phyloP scores from a whole-genome alignment of 169 alveolate genomes.

The Nephromyces sp. region DNA sequence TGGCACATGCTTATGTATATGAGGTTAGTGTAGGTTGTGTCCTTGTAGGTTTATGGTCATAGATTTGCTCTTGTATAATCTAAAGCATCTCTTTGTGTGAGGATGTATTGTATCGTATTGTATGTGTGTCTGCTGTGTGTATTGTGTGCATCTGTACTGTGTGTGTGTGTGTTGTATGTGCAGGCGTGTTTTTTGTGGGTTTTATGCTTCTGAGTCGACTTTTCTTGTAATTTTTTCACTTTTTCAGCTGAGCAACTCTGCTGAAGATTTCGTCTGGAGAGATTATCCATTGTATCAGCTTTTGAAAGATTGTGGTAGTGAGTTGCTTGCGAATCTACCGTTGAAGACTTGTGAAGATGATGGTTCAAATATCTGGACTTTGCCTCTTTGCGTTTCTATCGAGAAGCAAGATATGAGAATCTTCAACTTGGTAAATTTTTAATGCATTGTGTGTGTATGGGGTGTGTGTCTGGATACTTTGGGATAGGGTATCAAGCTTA shows the following conservation, averaged over 20 bases:
- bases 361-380: constrained; percentile 63
- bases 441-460: neutral
- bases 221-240: neutral
- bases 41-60: too few species aligned
- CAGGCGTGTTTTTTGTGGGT: neutral
- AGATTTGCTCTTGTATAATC: too few species aligned
- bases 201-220: neutral
- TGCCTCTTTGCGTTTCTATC: constrained; percentile 69
- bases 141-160: too few species aligned
- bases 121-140: too few species aligned
- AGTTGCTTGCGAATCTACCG: constrained; percentile 67
- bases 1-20: too few species aligned
- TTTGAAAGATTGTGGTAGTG: constrained; percentile 62
- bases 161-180: too few species aligned
- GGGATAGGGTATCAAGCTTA: too few species aligned
- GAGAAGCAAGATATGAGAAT: constrained; percentile 52
- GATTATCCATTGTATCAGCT: constrained; percentile 46
- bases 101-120: too few species aligned
- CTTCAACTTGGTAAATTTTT: constrained; percentile 45
- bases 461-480: too few species aligned
- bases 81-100: too few species aligned
- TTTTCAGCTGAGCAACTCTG: constrained; percentile 36
- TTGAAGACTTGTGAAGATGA: constrained; percentile 56
- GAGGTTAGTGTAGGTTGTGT: too few species aligned
- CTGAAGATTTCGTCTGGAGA: constrained; percentile 39